Percentiles rank a stretch among this genome's conserved stretches.
phyloP scores from a whole-genome alignment of 208 protist genomes.

The Phytomonas sp. region DNA sequence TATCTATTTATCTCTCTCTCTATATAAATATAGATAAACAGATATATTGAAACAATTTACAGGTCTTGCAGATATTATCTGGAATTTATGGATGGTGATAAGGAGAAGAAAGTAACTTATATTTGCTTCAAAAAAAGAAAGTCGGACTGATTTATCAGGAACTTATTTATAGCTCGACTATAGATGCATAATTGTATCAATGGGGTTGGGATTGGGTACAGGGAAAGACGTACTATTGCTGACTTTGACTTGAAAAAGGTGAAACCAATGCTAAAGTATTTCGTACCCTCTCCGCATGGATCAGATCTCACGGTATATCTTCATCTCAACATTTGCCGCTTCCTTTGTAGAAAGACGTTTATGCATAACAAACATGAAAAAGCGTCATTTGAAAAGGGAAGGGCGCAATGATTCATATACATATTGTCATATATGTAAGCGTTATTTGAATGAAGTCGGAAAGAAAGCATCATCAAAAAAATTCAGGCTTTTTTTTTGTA shows the following conservation, averaged over 20 bases:
- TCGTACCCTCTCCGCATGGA: not conserved
- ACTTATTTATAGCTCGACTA: not conserved
- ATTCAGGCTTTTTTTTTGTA: not conserved
- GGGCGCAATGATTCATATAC: not conserved
- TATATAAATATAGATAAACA: not conserved
- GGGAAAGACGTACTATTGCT: no score
- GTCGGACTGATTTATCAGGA: not conserved
- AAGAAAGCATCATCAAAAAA: not conserved
- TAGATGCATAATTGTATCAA: not conserved
- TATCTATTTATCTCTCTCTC: not conserved
- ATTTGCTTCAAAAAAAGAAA: not conserved
- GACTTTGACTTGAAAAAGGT: not conserved
- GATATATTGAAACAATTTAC: not conserved
- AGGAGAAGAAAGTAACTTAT: conserved; percentile 2
- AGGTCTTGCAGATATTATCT: not conserved
- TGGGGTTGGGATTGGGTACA: not conserved
- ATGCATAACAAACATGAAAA: not conserved
- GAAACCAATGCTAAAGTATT: not conserved
- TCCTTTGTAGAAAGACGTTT: not conserved
- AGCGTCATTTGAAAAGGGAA: not conserved
- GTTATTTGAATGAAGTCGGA: not conserved
- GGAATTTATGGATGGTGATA: not conserved
- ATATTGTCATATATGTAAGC: not conserved
- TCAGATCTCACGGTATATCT: not conserved
- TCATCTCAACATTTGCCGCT: not conserved